These are phyloP conservation scores for Beta lomatogona DNA, from an alignment of 179 eudicot species.

Conservation along the genomic window DNA sequence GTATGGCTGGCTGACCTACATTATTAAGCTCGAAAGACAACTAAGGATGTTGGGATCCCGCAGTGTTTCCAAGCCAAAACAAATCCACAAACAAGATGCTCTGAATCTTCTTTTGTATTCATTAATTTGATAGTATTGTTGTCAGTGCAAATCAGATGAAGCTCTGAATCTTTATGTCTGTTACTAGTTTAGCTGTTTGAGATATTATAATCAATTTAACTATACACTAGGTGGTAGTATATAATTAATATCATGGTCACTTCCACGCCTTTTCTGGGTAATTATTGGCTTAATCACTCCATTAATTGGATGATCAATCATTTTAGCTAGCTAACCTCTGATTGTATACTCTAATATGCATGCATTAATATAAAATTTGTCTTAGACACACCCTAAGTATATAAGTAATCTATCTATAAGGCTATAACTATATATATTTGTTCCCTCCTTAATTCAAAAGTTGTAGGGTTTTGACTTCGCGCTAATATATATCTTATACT, in stretches of 20 bases:
- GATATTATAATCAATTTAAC: neutral
- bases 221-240: neutral
- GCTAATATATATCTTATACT: too few relatives aligned
- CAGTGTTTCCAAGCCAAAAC: neutral
- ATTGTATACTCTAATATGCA: too few relatives aligned
- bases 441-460: too few relatives aligned
- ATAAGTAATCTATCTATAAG: too few relatives aligned
- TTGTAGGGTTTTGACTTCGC: too few relatives aligned
- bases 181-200: conserved; percentile 9
- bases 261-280: neutral
- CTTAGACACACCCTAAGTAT: too few relatives aligned
- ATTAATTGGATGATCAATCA: conserved; percentile 2
- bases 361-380: too few relatives aligned
- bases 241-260: neutral
- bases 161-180: conserved; percentile 15
- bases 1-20: conserved; percentile 22
- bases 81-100: conserved; percentile 19
- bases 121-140: conserved; percentile 8
- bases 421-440: too few relatives aligned
- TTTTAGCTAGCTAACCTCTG: neutral
- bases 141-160: neutral
- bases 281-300: conserved; percentile 6
- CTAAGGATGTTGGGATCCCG: conserved; percentile 24
- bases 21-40: conserved; percentile 21
- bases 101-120: conserved; percentile 15